Percentiles rank a stretch among this genome's conserved stretches.
phyloP scores from a whole-genome alignment of 768 basidiomycete species.

The Lactifluus pinguis region DNA sequence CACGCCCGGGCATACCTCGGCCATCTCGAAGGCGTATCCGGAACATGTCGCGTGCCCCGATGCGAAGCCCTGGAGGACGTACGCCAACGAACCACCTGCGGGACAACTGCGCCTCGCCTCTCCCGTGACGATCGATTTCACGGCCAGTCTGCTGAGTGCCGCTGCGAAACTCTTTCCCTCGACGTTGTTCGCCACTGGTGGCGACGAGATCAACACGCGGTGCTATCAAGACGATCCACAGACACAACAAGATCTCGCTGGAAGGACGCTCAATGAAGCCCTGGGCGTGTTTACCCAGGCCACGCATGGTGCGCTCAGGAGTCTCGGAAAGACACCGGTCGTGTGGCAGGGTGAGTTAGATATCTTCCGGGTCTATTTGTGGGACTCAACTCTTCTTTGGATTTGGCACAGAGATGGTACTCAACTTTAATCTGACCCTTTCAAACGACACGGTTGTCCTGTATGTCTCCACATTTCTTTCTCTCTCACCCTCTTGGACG shows the following conservation, averaged over 20 bases:
- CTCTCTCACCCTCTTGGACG: not conserved
- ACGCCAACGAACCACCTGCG: conserved; percentile 68
- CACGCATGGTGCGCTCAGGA: conserved; percentile 48
- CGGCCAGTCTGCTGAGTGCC: conserved; percentile 41
- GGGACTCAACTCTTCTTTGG: not conserved
- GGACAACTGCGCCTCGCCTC: conserved; percentile 75
- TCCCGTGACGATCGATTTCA: conserved; percentile 50
- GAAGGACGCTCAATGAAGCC: conserved; percentile 54
- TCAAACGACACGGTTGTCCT: conserved; percentile 8
- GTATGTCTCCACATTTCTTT: not conserved
- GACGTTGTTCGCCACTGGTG: conserved; percentile 65
- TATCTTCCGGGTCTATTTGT: not conserved
- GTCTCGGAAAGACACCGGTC: conserved; percentile 61
- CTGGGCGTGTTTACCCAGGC: conserved; percentile 51
- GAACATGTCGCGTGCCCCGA: conserved; percentile 63
- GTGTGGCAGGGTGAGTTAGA: conserved; percentile 62
- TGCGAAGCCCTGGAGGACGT: conserved; percentile 49
- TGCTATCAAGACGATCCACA: conserved; percentile 57
- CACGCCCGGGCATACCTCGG: conserved; percentile 73
- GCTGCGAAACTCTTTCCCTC: conserved; percentile 47
- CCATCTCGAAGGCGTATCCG: conserved; percentile 56
- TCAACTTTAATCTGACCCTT: not conserved
- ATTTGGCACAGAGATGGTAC: not conserved
- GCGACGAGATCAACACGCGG: conserved; percentile 66
- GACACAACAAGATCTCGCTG: conserved; percentile 39